phyloP scores from a whole-genome alignment of 2,329 filamentous ascomycete species.

The Cladobotryum protrusum region DNA sequence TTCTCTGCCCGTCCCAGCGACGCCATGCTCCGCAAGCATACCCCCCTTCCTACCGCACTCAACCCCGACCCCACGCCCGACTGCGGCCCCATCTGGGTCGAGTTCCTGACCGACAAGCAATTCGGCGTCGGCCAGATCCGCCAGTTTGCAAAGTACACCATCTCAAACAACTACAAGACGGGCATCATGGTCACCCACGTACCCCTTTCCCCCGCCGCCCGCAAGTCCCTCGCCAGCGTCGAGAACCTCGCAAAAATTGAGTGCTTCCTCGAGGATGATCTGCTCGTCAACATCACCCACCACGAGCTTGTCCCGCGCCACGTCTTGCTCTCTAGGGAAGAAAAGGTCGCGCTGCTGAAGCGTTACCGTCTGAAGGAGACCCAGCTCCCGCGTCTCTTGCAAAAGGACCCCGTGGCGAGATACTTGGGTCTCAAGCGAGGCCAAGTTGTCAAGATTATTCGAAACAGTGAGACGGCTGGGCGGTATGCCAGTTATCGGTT shows the following conservation, averaged over 20 bases:
- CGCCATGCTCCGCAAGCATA: conserved; percentile 79
- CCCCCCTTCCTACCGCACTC: conserved; percentile 59
- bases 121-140: conserved; percentile 93
- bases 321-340: conserved; percentile 79
- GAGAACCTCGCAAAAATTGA: conserved; percentile 76
- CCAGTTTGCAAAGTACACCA: conserved; percentile 76
- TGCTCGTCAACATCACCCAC: conserved; percentile 96
- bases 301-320: conserved; percentile 96
- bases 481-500: conserved; percentile 90
- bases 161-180: conserved; percentile 74
- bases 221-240: conserved; percentile 77
- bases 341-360: conserved; percentile 79
- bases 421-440: conserved; percentile 87
- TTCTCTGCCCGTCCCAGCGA: conserved; percentile 83
- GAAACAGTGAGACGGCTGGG: conserved; percentile 90
- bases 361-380: conserved; percentile 96
- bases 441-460: conserved; percentile 97
- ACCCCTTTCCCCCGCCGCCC: conserved; percentile 75
- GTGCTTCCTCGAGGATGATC: conserved; percentile 90
- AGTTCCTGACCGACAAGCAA: conserved; percentile 75
- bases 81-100: conserved; percentile 85
- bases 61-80: conserved; percentile 66
- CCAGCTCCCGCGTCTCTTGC: conserved; percentile 86
- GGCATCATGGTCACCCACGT: conserved; percentile 86
- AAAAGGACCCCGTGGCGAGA: conserved; percentile 84